Evolutionary conservation across 345 rosid species (phyloP), one percentile per base, ranked within the genome.

Genomic region (Litchi chinensis): DNA sequence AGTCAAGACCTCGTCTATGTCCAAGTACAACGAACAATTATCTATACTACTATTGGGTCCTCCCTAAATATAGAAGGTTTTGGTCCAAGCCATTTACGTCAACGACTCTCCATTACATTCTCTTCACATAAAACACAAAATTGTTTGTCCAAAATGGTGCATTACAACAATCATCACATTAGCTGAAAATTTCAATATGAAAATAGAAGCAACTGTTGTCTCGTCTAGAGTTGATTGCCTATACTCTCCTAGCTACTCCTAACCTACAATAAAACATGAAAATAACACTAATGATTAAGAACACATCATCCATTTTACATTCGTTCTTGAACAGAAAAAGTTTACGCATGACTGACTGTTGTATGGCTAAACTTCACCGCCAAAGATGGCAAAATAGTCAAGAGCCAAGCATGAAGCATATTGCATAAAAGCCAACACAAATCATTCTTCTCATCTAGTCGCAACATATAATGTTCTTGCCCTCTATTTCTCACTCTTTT

Each of bases 401-500:
- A 37, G 39, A 22, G 52, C 21, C 44, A 19, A 70, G 76, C 66
- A 44, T 57, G 15, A 19, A 70, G 79, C 66, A 44, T 57, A 21
- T 9, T 54, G 41, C 48, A 43, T 19, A 66, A 32, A 12, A 22
- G 62, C 77, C 66, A 77, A 13, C 68, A 73, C 44, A 52, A 37
- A 22, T 39, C 65, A 32, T 22, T 46, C 40, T 74, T 65, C 39
- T 60, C 41, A 22, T 22, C 40, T 16, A 43, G 60, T 77, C 40
- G 13, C 18, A 8, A 26, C 0, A 15, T 74, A 59, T 24, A 10
- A 41, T 41, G 16, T 37, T 50, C 37, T 54, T 54, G 48, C 48
- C 66, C 76, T 76, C 68, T 40, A 62, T 66, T 56, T 12, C 12
- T 79, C 65, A 85, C 46, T 46, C 43, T 71, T 80, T 77, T 73